Conservation (phyloP, 768 basidiomycete genomes). For the Coprinopsis cinerea region DNA sequence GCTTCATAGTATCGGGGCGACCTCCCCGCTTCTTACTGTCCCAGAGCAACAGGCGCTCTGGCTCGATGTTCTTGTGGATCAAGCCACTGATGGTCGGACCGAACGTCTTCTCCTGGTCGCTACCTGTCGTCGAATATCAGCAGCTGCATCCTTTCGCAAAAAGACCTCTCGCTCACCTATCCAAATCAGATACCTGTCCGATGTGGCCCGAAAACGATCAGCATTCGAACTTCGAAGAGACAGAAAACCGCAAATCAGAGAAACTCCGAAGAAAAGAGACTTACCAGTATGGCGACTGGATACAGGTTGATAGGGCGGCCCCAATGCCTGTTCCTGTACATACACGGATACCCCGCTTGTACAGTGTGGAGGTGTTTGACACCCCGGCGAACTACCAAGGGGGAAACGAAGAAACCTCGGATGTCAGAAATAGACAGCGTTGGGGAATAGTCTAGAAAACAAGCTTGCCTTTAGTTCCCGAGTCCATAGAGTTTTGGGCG, state of each 20-base stretch:
- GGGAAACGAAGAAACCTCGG: conserved; percentile 7
- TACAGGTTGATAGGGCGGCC: conserved; percentile 69
- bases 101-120: conserved; percentile 79
- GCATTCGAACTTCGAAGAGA: not conserved
- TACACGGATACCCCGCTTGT: conserved; percentile 73
- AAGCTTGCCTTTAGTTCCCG: conserved; percentile 66
- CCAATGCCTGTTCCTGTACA: conserved; percentile 83
- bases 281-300: conserved; percentile 71
- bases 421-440: conserved; percentile 1
- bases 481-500: conserved; percentile 70
- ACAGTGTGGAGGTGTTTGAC: conserved; percentile 75
- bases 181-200: conserved; percentile 75
- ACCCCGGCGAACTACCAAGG: conserved; percentile 72
- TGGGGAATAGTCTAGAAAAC: not conserved
- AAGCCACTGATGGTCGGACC: conserved; percentile 63
- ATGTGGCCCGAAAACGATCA: conserved; percentile 3
- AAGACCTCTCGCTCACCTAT: conserved; percentile 45
- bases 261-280: too few relatives aligned
- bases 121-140: conserved; percentile 36
- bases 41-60: conserved; percentile 72
- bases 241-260: conserved; percentile 9
- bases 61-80: conserved; percentile 64
- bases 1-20: conserved; percentile 72
- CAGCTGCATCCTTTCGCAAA: conserved; percentile 7
- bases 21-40: conserved; percentile 71